Evolutionary conservation across 208 protist species (phyloP).

Genomic region (Trypanosoma grayi): DNA sequence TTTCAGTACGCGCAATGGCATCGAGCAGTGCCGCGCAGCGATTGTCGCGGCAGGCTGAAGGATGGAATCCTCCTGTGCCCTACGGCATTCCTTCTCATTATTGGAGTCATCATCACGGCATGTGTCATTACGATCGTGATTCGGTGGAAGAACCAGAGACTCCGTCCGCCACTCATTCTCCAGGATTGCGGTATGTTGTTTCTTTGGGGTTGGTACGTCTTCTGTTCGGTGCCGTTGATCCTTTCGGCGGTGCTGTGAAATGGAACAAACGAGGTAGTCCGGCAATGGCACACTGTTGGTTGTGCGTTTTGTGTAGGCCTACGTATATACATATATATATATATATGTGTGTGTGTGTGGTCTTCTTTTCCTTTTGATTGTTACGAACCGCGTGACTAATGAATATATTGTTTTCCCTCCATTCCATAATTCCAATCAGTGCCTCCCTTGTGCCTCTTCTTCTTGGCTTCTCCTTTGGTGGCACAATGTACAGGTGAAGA

Average conservation of each 20-base stretch:
- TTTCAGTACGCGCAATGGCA: conserved; percentile 17
- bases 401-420: too few species aligned
- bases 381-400: too few species aligned
- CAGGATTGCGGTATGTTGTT: conserved; percentile 19
- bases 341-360: too few species aligned
- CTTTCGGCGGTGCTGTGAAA: conserved; percentile 5
- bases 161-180: conserved; percentile 13
- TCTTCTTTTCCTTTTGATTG: too few species aligned
- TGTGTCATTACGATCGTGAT: conserved; percentile 13
- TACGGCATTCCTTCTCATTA: neutral
- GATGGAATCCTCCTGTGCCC: neutral
- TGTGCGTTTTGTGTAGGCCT: too few species aligned
- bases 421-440: too few species aligned
- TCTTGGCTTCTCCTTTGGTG: too few species aligned
- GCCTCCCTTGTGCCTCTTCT: too few species aligned
- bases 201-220: conserved; percentile 18
- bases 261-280: too few species aligned
- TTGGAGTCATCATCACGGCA: conserved; percentile 1
- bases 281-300: too few species aligned
- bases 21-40: neutral
- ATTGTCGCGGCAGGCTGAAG: conserved; percentile 3
- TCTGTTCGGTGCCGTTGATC: conserved; percentile 9
- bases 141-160: conserved; percentile 3
- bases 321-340: too few species aligned
- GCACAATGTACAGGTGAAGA: too few species aligned